Evolutionary conservation across 2,329 filamentous ascomycete species (phyloP).

Genomic region (Phialocephala subalpina): DNA sequence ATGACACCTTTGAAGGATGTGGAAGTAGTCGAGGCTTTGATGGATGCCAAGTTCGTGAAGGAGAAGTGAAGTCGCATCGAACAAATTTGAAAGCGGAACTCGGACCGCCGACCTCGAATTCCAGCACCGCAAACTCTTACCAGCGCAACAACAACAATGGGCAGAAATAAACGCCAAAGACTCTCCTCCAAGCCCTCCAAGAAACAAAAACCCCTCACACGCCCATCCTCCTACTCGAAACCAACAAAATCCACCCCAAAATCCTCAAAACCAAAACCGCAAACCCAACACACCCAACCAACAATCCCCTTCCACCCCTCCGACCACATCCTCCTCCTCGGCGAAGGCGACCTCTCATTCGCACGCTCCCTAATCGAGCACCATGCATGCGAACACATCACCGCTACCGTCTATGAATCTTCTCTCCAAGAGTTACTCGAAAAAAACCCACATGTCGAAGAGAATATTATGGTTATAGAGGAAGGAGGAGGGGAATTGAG

Average conservation of each 20-base stretch:
- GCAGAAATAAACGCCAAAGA: slow-evolving; percentile 39
- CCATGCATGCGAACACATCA: slow-evolving; percentile 72
- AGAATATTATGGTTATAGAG: slow-evolving; percentile 64
- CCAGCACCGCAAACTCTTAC: not conserved
- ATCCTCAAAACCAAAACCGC: slow-evolving; percentile 17
- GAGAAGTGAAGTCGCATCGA: no score
- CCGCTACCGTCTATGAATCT: slow-evolving; percentile 72
- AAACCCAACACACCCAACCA: slow-evolving; percentile 47
- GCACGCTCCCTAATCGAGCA: slow-evolving; percentile 70
- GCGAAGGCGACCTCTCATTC: slow-evolving; percentile 85
- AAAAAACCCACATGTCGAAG: slow-evolving; percentile 78
- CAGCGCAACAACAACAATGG: slow-evolving; percentile 30
- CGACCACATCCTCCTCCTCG: slow-evolving; percentile 77
- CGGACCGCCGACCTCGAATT: slow-evolving; percentile 1
- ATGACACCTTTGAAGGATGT: no score
- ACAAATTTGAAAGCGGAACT: no score
- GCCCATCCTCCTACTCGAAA: slow-evolving; percentile 10
- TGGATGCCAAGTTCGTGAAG: no score
- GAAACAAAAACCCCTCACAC: slow-evolving; percentile 23
- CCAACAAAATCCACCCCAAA: slow-evolving; percentile 9
- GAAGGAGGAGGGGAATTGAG: slow-evolving; percentile 53
- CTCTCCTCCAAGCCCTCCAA: slow-evolving; percentile 19
- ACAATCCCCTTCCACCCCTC: slow-evolving; percentile 72
- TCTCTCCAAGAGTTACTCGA: slow-evolving; percentile 62
- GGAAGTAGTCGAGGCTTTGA: no score